phyloP scores from a whole-genome alignment of 2,329 filamentous ascomycete genomes.

The Exophiala alcalophila region DNA sequence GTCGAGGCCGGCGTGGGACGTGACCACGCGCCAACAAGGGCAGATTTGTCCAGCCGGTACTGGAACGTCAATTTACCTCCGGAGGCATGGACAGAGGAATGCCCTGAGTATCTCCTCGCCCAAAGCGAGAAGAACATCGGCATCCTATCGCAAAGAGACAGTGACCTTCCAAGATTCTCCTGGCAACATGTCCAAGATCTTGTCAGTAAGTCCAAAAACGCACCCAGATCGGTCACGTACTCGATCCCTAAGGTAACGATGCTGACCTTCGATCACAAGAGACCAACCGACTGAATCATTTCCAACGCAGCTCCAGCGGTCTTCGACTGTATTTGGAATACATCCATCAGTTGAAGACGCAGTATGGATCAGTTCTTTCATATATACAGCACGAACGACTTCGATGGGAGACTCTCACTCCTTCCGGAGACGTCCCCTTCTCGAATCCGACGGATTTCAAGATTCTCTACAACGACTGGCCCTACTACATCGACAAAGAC shows the following conservation, averaged over 20 bases:
- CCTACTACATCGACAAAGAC: constrained; percentile 74
- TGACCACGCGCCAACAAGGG: too few relatives aligned
- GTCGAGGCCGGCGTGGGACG: too few relatives aligned
- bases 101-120: constrained; percentile 67
- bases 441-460: constrained; percentile 51
- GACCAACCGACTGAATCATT: constrained; percentile 68
- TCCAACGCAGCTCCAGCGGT: constrained; percentile 73
- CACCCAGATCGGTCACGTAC: too few relatives aligned
- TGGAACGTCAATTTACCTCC: constrained; percentile 79
- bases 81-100: constrained; percentile 59
- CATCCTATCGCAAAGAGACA: constrained; percentile 70
- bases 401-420: constrained; percentile 57
- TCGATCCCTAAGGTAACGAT: too few relatives aligned
- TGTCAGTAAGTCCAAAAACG: constrained; percentile 46
- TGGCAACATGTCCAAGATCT: constrained; percentile 70
- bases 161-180: constrained; percentile 58
- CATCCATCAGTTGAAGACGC: constrained; percentile 59
- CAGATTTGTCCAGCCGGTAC: constrained; percentile 51
- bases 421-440: constrained; percentile 42
- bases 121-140: constrained; percentile 64
- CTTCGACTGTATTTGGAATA: constrained; percentile 75
- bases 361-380: constrained; percentile 72
- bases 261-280: too few relatives aligned
- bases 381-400: constrained; percentile 72
- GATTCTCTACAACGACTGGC: constrained; percentile 88